Evolutionary conservation across 2,329 filamentous ascomycete species (phyloP).

Genomic region (Sarocladiaceae sp.): DNA sequence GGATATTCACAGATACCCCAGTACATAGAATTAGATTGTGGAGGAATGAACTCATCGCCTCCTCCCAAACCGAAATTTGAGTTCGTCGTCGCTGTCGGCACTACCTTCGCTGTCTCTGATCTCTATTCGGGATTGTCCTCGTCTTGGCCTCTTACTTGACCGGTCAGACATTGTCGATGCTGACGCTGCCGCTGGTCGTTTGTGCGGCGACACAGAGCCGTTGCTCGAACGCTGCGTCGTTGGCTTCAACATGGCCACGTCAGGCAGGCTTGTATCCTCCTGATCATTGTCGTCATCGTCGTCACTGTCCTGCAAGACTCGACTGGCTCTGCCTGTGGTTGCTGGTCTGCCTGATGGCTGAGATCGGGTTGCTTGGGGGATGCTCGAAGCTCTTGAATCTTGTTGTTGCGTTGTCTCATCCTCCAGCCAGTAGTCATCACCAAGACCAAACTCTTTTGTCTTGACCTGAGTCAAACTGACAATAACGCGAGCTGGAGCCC

Average conservation of each 20-base stretch:
- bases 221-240: constrained; percentile 11
- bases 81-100: constrained; percentile 51
- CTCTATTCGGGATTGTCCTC: neutral
- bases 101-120: constrained; percentile 25
- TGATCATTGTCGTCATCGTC: constrained; percentile 21
- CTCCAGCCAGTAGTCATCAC: constrained; percentile 73
- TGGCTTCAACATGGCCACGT: constrained; percentile 16
- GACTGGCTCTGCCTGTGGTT: neutral
- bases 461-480: constrained; percentile 68
- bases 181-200: constrained; percentile 28
- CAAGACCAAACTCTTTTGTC: constrained; percentile 67
- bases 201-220: constrained; percentile 22
- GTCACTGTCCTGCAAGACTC: constrained; percentile 9
- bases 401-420: constrained; percentile 31
- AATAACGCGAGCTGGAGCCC: constrained; percentile 50
- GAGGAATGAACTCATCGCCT: constrained; percentile 30
- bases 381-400: neutral
- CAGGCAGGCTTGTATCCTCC: neutral
- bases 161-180: constrained; percentile 21
- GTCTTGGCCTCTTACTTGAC: constrained; percentile 17
- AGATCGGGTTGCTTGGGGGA: neutral
- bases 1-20: constrained; percentile 2
- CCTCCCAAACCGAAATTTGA: constrained; percentile 53
- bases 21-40: neutral
- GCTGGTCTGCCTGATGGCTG: neutral